Conservation (phyloP, 202 grass and related monocot genomes). For the Musa balbisiana region DNA sequence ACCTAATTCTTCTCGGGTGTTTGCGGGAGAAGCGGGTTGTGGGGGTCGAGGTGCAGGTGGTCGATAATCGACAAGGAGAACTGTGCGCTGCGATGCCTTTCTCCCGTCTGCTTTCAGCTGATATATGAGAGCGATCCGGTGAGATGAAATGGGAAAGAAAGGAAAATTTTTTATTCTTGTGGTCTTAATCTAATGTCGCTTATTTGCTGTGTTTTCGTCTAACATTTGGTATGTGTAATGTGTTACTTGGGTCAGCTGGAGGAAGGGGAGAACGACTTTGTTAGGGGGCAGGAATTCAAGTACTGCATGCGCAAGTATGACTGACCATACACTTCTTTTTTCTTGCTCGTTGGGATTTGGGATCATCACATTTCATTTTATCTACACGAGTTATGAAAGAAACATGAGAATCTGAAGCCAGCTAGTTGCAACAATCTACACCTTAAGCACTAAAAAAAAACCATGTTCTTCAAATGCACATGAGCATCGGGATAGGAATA, state of each 20-base stretch:
- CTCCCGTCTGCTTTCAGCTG: constrained; percentile 62
- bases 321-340: background rate
- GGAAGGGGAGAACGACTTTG: constrained; percentile 80
- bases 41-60: constrained; percentile 66
- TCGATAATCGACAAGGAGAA: constrained; percentile 88
- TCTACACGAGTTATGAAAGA: background rate
- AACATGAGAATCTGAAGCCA: background rate
- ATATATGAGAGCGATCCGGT: constrained; percentile 88
- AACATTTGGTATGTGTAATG: background rate
- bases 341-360: background rate
- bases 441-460: background rate
- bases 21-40: constrained; percentile 50
- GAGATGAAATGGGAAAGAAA: constrained; percentile 6
- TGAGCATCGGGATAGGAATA: background rate
- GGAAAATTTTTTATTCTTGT: background rate
- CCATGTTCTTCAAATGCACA: background rate
- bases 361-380: background rate
- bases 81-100: constrained; percentile 80
- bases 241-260: constrained; percentile 45
- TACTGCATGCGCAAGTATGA: constrained; percentile 94
- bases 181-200: background rate
- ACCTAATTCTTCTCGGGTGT: background rate
- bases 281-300: constrained; percentile 79
- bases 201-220: background rate
- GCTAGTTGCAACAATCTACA: background rate